Evolutionary conservation across 371 early-diverging fungal species (phyloP).

Genomic region (Funneliformis caledonium): DNA sequence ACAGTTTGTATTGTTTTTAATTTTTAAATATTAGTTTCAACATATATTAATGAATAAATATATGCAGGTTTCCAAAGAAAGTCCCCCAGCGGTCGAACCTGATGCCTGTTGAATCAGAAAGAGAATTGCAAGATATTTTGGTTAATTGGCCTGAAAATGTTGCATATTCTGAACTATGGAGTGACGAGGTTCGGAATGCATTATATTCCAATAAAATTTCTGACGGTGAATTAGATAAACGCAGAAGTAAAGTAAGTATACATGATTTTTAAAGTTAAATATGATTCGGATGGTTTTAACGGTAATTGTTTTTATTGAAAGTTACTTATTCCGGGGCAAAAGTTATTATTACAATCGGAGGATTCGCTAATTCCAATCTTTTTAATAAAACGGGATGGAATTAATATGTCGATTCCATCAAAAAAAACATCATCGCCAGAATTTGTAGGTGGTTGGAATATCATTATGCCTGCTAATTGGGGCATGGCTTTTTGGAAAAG

Average conservation of each 20-base stretch:
- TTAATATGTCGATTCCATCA: slow-evolving; percentile 29
- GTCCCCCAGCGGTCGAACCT: slow-evolving; percentile 55
- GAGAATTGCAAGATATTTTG: slow-evolving; percentile 46
- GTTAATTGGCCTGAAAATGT: slow-evolving; percentile 66
- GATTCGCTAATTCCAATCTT: slow-evolving; percentile 81
- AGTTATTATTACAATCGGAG: slow-evolving; percentile 52
- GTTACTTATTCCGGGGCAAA: slow-evolving; percentile 68
- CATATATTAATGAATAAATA: slow-evolving; percentile 33
- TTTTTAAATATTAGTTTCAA: slow-evolving; percentile 43
- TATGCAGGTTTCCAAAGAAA: slow-evolving; percentile 73
- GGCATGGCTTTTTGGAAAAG: slow-evolving; percentile 88
- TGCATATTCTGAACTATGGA: slow-evolving; percentile 67
- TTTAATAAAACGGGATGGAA: slow-evolving; percentile 73
- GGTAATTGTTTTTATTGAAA: neutral
- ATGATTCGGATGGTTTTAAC: slow-evolving; percentile 1
- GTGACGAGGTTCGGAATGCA: slow-evolving; percentile 50
- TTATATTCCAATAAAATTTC: slow-evolving; percentile 53
- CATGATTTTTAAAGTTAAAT: neutral
- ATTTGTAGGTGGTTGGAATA: slow-evolving; percentile 77
- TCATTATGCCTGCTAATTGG: slow-evolving; percentile 83
- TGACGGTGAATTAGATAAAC: slow-evolving; percentile 70
- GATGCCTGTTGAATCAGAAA: slow-evolving; percentile 45
- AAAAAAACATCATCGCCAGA: slow-evolving; percentile 44
- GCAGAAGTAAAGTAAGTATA: slow-evolving; percentile 61
- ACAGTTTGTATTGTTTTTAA: slow-evolving; percentile 50